Evolutionary conservation across 306 rosid genomes (phyloP).

Genomic region (Dryas alaskensis): DNA sequence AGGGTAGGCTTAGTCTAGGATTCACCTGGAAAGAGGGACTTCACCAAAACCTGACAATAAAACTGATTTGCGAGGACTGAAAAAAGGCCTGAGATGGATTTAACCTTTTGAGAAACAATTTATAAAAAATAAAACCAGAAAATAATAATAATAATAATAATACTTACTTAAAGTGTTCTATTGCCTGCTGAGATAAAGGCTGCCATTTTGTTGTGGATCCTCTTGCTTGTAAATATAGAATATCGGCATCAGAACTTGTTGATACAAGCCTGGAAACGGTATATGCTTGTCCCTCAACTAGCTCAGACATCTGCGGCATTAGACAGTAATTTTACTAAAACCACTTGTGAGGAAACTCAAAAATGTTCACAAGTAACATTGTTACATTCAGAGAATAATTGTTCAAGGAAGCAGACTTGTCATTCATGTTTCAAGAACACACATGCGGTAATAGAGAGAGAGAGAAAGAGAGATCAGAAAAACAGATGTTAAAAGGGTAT

Average conservation of each 20-base stretch:
- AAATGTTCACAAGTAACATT: background rate
- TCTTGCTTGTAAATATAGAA: conserved; percentile 60
- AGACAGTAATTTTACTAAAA: conserved; percentile 20
- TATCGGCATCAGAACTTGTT: conserved; percentile 48
- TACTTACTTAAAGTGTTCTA: conserved; percentile 53
- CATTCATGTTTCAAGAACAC: background rate
- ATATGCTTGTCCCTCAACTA: conserved; percentile 86
- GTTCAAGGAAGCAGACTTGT: background rate
- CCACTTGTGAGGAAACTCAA: conserved; percentile 16
- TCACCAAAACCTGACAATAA: conserved; percentile 58
- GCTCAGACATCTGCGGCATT: conserved; percentile 59
- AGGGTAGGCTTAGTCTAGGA: conserved; percentile 14
- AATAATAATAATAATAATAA: background rate
- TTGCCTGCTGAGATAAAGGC: conserved; percentile 52
- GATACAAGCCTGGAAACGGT: conserved; percentile 66
- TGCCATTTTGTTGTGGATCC: conserved; percentile 76
- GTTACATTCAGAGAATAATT: background rate
- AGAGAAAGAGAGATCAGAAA: background rate
- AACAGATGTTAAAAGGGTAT: background rate
- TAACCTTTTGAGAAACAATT: conserved; percentile 3
- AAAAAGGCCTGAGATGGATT: conserved; percentile 53
- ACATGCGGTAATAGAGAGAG: background rate
- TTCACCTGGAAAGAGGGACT: conserved; percentile 69
- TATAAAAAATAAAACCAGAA: conserved; percentile 12
- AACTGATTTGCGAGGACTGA: conserved; percentile 48